phyloP scores from a whole-genome alignment of 306 rosid species.

The Cajanus cajan region DNA sequence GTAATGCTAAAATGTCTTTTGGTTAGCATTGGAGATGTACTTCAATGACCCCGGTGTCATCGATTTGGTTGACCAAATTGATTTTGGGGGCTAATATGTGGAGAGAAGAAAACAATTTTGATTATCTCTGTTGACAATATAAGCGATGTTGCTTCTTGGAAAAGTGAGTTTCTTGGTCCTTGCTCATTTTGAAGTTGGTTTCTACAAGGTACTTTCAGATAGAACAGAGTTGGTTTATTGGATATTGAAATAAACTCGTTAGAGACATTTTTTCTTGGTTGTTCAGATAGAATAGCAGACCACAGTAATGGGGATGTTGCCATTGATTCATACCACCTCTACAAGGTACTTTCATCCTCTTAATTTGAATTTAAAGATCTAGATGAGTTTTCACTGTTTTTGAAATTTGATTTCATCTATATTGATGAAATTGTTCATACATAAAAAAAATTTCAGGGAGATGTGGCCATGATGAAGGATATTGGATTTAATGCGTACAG shows the following conservation, averaged over 20 bases:
- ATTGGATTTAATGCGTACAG: constrained; percentile 58
- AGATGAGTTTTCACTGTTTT: not conserved
- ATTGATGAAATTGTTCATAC: not conserved
- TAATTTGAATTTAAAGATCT: not conserved
- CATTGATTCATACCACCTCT: constrained; percentile 60
- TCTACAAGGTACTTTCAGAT: not conserved
- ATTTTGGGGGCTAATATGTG: not conserved
- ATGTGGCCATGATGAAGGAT: constrained; percentile 57
- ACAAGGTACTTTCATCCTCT: constrained; percentile 49
- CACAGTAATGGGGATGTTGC: constrained; percentile 55
- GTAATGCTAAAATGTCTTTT: not conserved
- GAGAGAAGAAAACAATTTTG: not conserved
- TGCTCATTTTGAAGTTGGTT: not conserved
- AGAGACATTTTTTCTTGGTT: constrained; percentile 21
- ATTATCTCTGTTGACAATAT: not conserved
- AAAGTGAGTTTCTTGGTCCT: not conserved
- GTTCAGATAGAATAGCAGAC: constrained; percentile 50
- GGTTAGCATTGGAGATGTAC: not conserved
- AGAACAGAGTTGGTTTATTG: not conserved
- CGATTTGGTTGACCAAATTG: not conserved
- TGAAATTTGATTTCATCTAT: not conserved
- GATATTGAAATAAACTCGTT: not conserved
- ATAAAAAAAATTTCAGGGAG: constrained; percentile 40
- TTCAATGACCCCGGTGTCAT: not conserved
- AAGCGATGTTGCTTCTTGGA: not conserved